Evolutionary conservation across 768 basidiomycete genomes (phyloP), one percentile per base, ranked within the genome.

Genomic region (Coprinopsis sp.): DNA sequence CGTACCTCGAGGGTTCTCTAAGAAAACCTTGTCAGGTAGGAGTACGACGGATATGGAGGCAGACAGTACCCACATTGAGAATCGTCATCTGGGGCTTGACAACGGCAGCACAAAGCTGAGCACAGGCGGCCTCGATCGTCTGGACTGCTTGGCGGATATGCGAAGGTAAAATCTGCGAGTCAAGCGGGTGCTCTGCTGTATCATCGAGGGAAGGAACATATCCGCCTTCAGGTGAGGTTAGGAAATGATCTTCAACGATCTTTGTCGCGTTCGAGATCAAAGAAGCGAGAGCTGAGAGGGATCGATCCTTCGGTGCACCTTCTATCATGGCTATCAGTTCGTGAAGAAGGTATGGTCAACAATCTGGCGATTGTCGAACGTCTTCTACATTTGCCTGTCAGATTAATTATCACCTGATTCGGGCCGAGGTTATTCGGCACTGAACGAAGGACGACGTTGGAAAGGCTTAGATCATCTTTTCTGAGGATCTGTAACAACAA

Each of bases 61-160:
- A n/a, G 31, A 14, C n/a, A n/a, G 18, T 6, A 55, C 63, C 29
- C 46, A 65, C 64, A 48, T 64, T 67, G 25, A 63, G 50, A n/a
- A 66, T 48, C 6, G 57, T 60, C 46, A 64, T 60, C 22, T 53
- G 58, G 2, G 66, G 68, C 16, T 62, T 58, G 1, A 64, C 61
- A 12, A 65, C 56, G 4, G 60, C 61, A 6, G 49, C 53, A 39
- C 58, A 61, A 19, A 69, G 47, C 44, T 67, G 67, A 22, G 62
- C 64, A 41, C 65, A 67, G 6, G 67, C 67, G 4, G 58, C 65
- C 50, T 67, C 65, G 12, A 69, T 61, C 3, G 51, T 61, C 29
- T 62, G 58, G 21, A 69, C 55, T 3, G 63, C 64, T 33, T 58
- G 56, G 19, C 56, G 56, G 8, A 69, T 49, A 21, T 55, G 58